Base-by-base conservation (phyloP, 2,329 filamentous ascomycete genomes). In the Colletotrichum sp. region DNA sequence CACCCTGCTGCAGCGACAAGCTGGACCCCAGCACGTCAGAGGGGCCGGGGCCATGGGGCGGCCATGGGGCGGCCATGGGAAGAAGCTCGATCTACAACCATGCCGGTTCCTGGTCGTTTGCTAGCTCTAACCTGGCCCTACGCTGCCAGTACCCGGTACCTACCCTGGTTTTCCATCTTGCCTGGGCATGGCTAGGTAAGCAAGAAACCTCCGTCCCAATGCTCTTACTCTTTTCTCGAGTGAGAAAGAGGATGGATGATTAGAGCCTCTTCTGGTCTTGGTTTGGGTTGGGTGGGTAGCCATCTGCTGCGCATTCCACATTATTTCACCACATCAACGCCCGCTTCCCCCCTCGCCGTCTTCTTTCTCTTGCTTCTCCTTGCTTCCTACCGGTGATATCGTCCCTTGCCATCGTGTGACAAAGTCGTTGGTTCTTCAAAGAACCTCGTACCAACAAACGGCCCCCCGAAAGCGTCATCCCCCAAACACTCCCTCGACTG, bases 21-120 rank as follows among this genome's bases (percentile, higher is more conserved):
- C 63, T 67, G 63, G 73, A 68, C 74, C 74, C 70, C 70, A 68
- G 70, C n/a, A 73, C 59, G 64, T 73, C 43, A 68, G 32, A 73
- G 59, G 74, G 70, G 63, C 28, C 63, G 73, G 73, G 74, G 64
- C 59, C 65, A 65, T 59, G 60, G 9, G 59, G 36, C 59, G 74
- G 64, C 59, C 65, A 65, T 59, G 60, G 9, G 59, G 36, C 59
- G 43, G 43, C 43, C 43, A 52, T 52, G 43, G n/a, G 43, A 52
- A 34, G n/a, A 73, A 63, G 59, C 60, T 71, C 71, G 28, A 68
- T 63, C 64, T 63, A 67, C 24, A 52, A 60, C 36, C 59, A 48
- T 63, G 59, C 67, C 59, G 60, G 67, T 60, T 39, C 67, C 72
- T 71, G 67, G 67, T 65, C 60, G 21, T 57, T 60, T 60, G 48